Conservation (phyloP, 2,329 filamentous ascomycete species). For the Fusarium oligoseptatum region DNA sequence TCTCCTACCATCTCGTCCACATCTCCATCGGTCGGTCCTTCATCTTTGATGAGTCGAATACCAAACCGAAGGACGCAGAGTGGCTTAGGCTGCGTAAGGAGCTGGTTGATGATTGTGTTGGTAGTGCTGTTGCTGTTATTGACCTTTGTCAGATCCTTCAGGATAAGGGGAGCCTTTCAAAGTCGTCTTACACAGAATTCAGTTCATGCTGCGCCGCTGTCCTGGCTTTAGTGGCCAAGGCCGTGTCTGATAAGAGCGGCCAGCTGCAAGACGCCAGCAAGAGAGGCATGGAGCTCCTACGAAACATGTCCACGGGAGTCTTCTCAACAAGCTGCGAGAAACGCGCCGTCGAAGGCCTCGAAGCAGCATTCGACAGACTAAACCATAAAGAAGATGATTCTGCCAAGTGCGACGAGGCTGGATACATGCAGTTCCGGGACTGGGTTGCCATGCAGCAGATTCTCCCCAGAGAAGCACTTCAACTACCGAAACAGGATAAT, state of each 20-base stretch:
- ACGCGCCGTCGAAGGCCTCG: constrained; percentile 23
- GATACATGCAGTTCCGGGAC: constrained; percentile 38
- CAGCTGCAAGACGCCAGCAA: constrained; percentile 9
- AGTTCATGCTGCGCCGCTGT: constrained; percentile 39
- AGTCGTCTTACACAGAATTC: constrained; percentile 39
- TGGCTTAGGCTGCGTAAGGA: constrained; percentile 18
- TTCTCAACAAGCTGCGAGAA: constrained; percentile 32
- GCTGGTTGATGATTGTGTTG: constrained; percentile 26
- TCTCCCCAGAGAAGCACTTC: constrained; percentile 24
- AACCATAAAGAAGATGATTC: neutral
- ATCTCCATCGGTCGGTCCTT: constrained; percentile 39
- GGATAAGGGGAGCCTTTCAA: constrained; percentile 28
- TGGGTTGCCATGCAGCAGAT: constrained; percentile 41
- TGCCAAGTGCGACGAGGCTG: neutral
- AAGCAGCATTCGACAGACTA: constrained; percentile 19
- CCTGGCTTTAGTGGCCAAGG: constrained; percentile 23
- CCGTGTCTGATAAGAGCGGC: constrained; percentile 15
- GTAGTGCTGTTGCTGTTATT: constrained; percentile 26
- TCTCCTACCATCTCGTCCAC: constrained; percentile 35
- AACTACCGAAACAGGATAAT: constrained; percentile 16
- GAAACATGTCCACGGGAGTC: constrained; percentile 22
- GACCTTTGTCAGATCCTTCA: constrained; percentile 34
- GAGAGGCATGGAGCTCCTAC: constrained; percentile 27
- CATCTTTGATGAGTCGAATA: constrained; percentile 22
- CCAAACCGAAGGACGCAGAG: neutral